phyloP scores from a whole-genome alignment of 495 filamentous ascomycete species.

The Evernia prunastri region DNA sequence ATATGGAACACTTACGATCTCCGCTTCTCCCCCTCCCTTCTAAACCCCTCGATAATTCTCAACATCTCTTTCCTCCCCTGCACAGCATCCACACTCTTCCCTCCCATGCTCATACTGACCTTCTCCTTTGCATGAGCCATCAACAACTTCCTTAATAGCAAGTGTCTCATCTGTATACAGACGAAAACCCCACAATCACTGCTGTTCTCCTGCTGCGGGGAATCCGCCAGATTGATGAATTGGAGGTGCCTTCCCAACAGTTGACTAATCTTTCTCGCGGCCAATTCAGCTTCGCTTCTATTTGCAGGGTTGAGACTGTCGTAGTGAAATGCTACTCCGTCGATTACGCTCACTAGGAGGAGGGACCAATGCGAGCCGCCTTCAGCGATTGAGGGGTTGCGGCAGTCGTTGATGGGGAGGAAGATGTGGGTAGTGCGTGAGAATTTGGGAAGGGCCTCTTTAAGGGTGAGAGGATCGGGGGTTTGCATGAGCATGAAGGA shows the following conservation, averaged over 20 bases:
- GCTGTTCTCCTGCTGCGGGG: conserved; percentile 85
- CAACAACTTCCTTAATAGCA: conserved; percentile 78
- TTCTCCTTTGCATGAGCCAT: conserved; percentile 67
- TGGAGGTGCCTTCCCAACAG: conserved; percentile 59
- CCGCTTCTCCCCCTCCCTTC: conserved; percentile 75
- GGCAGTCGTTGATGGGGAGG: conserved; percentile 88
- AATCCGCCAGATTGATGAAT: conserved; percentile 73
- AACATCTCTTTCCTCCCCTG: conserved; percentile 81
- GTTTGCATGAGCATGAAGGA: conserved; percentile 87
- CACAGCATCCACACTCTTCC: conserved; percentile 67
- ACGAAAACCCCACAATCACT: conserved; percentile 96
- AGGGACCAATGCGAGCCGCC: conserved; percentile 94
- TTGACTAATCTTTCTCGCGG: conserved; percentile 52
- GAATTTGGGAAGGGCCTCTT: conserved; percentile 73
- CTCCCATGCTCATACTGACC: conserved; percentile 87
- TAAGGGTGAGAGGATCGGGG: conserved; percentile 65
- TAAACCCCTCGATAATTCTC: conserved; percentile 70
- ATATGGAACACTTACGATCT: conserved; percentile 59
- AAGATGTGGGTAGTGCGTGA: conserved; percentile 84
- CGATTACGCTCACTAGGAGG: conserved; percentile 79
- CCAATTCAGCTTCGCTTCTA: conserved; percentile 59
- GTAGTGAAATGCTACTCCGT: conserved; percentile 93
- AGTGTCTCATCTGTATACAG: conserved; percentile 83
- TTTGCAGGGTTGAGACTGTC: conserved; percentile 81
- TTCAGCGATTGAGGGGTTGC: conserved; percentile 67